Evolutionary conservation across 2,329 filamentous ascomycete species (phyloP).

Genomic region (Herpotrichia juniperi): DNA sequence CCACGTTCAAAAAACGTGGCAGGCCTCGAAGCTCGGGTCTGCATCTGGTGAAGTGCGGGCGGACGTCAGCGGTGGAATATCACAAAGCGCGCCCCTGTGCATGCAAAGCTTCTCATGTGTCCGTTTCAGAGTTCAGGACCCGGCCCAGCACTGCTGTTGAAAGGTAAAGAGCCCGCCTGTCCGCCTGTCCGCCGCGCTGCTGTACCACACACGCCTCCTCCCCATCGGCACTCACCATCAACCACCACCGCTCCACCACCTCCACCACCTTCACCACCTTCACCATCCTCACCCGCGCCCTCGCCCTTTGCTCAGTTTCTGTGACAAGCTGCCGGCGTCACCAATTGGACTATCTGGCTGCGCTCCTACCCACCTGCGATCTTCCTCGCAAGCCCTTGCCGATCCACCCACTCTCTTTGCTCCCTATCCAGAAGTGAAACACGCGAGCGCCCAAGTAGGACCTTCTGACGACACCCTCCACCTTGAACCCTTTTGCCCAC

Average conservation of each 20-base stretch:
- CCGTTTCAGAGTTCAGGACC: too few relatives aligned
- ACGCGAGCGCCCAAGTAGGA: conserved; percentile 13
- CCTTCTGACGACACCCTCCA: conserved; percentile 8
- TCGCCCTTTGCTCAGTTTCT: too few relatives aligned
- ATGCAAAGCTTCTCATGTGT: too few relatives aligned
- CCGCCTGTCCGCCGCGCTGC: too few relatives aligned
- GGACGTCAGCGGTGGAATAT: neutral
- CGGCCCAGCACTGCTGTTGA: too few relatives aligned
- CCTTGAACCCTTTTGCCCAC: conserved; percentile 1
- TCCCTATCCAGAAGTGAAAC: conserved; percentile 22
- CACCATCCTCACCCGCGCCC: neutral
- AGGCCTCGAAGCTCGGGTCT: conserved; percentile 22
- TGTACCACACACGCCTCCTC: too few relatives aligned
- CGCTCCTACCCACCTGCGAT: neutral
- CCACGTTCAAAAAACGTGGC: conserved; percentile 26
- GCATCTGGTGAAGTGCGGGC: conserved; percentile 3
- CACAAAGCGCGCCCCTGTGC: neutral
- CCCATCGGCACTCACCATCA: too few relatives aligned
- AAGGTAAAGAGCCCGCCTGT: too few relatives aligned
- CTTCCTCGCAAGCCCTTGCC: conserved; percentile 18
- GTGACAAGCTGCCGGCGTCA: too few relatives aligned
- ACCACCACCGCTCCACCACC: too few relatives aligned
- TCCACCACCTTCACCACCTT: neutral
- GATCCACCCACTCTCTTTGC: conserved; percentile 15
- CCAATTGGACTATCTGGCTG: neutral